Conservation (phyloP, 495 filamentous ascomycete genomes). For the Penicillium verhagenii region DNA sequence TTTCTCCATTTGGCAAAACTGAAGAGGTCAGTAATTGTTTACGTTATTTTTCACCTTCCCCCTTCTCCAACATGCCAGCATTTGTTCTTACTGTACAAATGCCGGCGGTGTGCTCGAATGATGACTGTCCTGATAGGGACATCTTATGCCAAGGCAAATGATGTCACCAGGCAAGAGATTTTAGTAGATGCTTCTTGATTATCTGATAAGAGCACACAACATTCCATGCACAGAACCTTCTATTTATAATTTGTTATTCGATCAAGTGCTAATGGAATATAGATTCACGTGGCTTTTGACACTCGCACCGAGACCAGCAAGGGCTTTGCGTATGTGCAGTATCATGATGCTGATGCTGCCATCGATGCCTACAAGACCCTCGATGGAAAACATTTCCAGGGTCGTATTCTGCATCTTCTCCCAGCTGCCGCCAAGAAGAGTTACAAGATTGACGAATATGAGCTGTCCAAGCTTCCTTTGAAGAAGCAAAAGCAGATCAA, state of each 20-base stretch:
- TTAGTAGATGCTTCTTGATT: conserved; percentile 75
- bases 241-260: conserved; percentile 20
- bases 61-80: conserved; percentile 8
- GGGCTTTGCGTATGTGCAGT: conserved; percentile 88
- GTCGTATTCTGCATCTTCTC: conserved; percentile 85
- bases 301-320: conserved; percentile 63
- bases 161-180: conserved; percentile 66
- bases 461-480: conserved; percentile 81
- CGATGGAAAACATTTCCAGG: conserved; percentile 85
- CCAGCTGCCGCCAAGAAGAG: conserved; percentile 77
- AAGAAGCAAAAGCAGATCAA: conserved; percentile 92
- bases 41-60: conserved; percentile 4
- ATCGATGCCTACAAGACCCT: conserved; percentile 68
- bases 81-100: conserved; percentile 1
- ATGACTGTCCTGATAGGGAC: conserved; percentile 99
- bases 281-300: conserved; percentile 83
- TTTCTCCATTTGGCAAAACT: conserved; percentile 66
- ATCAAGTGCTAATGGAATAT: conserved; percentile 39
- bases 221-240: conserved; percentile 37
- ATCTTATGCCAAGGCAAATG: conserved; percentile 80
- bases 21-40: conserved; percentile 73
- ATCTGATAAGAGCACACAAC: conserved; percentile 48
- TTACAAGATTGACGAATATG: conserved; percentile 79
- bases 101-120: conserved; percentile 51
- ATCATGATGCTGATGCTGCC: conserved; percentile 65